A percentile compares a stretch with the other conserved stretches of the same genome.
Conservation (phyloP, 257 asterid genomes). For the Solanum chilense region DNA sequence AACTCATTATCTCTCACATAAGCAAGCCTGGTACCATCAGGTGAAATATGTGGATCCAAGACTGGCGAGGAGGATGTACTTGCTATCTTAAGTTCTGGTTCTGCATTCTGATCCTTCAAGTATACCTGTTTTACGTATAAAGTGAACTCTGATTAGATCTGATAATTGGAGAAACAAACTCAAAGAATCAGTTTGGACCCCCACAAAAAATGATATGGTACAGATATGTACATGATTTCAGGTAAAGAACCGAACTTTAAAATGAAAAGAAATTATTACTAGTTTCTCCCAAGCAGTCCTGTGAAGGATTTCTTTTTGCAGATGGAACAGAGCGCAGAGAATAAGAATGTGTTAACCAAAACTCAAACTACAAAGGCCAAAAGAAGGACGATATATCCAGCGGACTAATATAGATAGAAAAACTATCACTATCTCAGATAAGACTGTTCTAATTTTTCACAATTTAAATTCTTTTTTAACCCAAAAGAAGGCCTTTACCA, state of each 20-base stretch:
- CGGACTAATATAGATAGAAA: neutral
- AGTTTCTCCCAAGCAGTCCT: neutral
- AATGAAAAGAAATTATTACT: neutral
- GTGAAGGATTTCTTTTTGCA: neutral
- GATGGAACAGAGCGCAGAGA: neutral
- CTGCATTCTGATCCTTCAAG: conserved; percentile 42
- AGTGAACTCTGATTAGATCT: neutral
- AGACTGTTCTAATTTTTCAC: neutral
- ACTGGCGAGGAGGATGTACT: conserved; percentile 57
- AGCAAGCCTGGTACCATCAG: conserved; percentile 81
- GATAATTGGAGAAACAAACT: neutral
- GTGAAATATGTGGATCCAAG: conserved; percentile 86
- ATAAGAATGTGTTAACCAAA: neutral
- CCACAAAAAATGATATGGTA: neutral
- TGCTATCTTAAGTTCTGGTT: conserved; percentile 56
- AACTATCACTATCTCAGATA: neutral
- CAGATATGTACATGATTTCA: neutral
- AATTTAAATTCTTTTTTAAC: neutral
- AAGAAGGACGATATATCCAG: neutral
- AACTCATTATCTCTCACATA: conserved; percentile 73
- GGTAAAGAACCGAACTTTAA: neutral
- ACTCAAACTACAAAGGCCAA: neutral
- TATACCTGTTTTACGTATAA: conserved; percentile 47
- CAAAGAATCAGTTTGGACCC: neutral
- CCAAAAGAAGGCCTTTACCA: neutral